A percentile compares a stretch with the other conserved stretches of the same genome.
Conservation (phyloP, 2,329 filamentous ascomycete genomes). For the Keithomyces neogunnii region DNA sequence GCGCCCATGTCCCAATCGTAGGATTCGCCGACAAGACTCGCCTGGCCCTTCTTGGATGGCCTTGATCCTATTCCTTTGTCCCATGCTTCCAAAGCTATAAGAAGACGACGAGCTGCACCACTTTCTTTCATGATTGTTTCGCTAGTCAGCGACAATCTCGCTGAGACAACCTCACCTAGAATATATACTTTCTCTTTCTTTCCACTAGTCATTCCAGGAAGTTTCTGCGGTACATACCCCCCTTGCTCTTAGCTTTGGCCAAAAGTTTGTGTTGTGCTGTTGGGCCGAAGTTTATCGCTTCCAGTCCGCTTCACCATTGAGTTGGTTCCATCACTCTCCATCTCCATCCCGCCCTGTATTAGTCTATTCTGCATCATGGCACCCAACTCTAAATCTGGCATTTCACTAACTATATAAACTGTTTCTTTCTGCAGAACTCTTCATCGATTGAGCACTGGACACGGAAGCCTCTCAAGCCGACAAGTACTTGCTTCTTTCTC, state of each 20-base stretch:
- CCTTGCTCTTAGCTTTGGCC: too few relatives aligned
- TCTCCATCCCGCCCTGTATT: too few relatives aligned
- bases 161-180: too few relatives aligned
- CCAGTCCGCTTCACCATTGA: background rate
- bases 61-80: background rate
- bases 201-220: too few relatives aligned
- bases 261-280: too few relatives aligned
- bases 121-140: too few relatives aligned
- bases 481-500: conserved; percentile 24
- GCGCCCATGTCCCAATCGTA: background rate
- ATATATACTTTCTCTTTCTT: too few relatives aligned
- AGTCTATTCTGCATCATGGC: too few relatives aligned
- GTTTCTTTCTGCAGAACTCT: background rate
- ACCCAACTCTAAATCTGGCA: background rate
- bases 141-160: too few relatives aligned
- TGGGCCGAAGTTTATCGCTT: too few relatives aligned
- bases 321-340: background rate
- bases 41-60: too few relatives aligned
- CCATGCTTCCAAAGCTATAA: background rate
- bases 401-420: background rate
- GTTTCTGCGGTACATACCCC: too few relatives aligned
- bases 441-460: background rate
- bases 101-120: background rate
- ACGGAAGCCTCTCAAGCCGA: background rate
- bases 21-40: background rate